phyloP scores from a whole-genome alignment of 2,329 filamentous ascomycete genomes.

The Endoconidiophora polonica region DNA sequence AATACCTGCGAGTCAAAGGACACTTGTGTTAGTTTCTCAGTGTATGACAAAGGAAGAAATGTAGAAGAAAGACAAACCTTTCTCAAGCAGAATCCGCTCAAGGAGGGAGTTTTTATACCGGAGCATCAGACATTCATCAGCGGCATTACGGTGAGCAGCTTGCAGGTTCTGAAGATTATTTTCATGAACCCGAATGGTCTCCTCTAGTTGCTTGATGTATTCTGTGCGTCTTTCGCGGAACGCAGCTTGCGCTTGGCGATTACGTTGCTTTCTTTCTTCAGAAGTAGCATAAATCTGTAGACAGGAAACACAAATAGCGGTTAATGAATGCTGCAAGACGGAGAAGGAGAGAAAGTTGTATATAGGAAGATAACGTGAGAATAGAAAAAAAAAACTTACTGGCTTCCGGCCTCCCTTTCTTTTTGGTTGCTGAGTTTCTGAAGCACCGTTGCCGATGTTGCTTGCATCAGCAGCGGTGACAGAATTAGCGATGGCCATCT shows the following conservation, averaged over 20 bases:
- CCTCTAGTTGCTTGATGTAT: slow-evolving; percentile 98
- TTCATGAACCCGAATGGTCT: slow-evolving; percentile 93
- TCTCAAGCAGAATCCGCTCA: slow-evolving; percentile 88
- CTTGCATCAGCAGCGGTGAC: slow-evolving; percentile 3
- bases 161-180: slow-evolving; percentile 84
- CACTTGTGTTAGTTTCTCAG: slow-evolving; percentile 5
- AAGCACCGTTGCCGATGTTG: slow-evolving; percentile 20
- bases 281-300: slow-evolving; percentile 91
- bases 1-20: slow-evolving; percentile 44
- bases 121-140: slow-evolving; percentile 94
- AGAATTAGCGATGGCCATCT: slow-evolving; percentile 23
- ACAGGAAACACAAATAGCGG: background rate
- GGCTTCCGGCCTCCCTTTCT: slow-evolving; percentile 95
- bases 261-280: slow-evolving; percentile 94
- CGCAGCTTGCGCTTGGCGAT: slow-evolving; percentile 89
- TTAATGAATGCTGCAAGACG: slow-evolving; percentile 1
- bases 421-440: slow-evolving; percentile 57
- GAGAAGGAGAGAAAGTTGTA: background rate
- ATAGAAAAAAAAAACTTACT: slow-evolving; percentile 43
- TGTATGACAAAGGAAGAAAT: background rate
- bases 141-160: slow-evolving; percentile 81
- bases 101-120: slow-evolving; percentile 96
- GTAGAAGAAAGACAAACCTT: slow-evolving; percentile 41
- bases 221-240: slow-evolving; percentile 94
- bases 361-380: slow-evolving; percentile 7